phyloP scores from a whole-genome alignment of 1,284 basidiomycete genomes.

The Fomitopsis palustris region DNA sequence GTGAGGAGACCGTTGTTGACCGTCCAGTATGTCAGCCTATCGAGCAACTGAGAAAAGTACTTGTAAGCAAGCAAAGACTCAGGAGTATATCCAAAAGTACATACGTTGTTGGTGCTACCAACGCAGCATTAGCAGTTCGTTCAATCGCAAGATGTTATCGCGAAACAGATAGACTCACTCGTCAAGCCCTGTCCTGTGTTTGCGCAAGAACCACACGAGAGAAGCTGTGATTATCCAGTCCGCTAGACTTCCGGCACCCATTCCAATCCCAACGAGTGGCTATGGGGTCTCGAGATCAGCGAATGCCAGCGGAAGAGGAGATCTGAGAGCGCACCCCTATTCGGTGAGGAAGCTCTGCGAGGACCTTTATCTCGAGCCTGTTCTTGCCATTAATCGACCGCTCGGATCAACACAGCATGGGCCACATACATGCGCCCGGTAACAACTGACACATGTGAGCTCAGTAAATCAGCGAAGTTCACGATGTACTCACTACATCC shows the following conservation, averaged over 20 bases:
- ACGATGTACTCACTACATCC: not conserved
- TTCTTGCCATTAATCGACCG: not conserved
- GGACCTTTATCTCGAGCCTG: not conserved
- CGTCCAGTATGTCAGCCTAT: conserved; percentile 15
- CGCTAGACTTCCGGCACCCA: conserved; percentile 12
- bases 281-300: not conserved
- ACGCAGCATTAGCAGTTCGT: too few species aligned
- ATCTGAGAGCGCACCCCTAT: not conserved
- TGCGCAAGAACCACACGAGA: conserved; percentile 11
- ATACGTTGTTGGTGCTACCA: too few species aligned
- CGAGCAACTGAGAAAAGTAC: conserved; percentile 3
- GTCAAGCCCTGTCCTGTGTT: conserved; percentile 12
- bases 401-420: not conserved
- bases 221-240: conserved; percentile 14
- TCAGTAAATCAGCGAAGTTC: too few species aligned
- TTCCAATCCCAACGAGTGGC: conserved; percentile 7
- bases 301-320: too few species aligned
- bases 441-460: too few species aligned
- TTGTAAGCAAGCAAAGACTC: not conserved
- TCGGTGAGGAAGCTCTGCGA: not conserved
- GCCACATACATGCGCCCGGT: too few species aligned
- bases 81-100: too few species aligned
- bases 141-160: not conserved
- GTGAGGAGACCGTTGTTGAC: conserved; percentile 15
- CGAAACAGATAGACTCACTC: conserved; percentile 9